Conservation (phyloP, 345 rosid genomes). For the Chamaenerion angustifolium region DNA sequence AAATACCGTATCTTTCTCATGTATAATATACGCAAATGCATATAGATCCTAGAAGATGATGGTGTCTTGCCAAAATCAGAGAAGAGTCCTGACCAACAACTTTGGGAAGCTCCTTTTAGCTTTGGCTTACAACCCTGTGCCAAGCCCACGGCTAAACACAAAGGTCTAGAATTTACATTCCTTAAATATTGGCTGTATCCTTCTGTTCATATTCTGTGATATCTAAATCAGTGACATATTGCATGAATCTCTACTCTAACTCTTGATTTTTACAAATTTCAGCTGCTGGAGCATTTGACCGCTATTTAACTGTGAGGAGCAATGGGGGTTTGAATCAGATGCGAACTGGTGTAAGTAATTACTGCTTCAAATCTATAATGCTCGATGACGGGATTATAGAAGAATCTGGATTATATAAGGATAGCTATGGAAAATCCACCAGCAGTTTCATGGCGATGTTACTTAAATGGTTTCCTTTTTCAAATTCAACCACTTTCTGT, state of each 20-base stretch:
- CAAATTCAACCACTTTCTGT: too few species aligned
- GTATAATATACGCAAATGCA: neutral
- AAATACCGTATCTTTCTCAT: neutral
- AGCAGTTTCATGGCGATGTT: too few species aligned
- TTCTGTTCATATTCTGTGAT: too few species aligned
- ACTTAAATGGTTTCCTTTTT: too few species aligned
- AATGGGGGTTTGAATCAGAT: slow-evolving; percentile 97
- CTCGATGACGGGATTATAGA: too few species aligned
- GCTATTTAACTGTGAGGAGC: slow-evolving; percentile 67
- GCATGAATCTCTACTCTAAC: too few species aligned
- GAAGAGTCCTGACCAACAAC: slow-evolving; percentile 26
- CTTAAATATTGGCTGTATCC: too few species aligned
- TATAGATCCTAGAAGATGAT: neutral
- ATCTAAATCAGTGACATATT: too few species aligned
- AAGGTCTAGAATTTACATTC: slow-evolving; percentile 26
- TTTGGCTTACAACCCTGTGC: slow-evolving; percentile 58
- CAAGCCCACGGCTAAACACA: slow-evolving; percentile 44
- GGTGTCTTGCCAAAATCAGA: neutral
- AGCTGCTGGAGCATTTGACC: slow-evolving; percentile 43
- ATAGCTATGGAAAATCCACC: too few species aligned
- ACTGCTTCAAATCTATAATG: neutral
- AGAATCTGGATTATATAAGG: too few species aligned
- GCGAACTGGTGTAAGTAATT: slow-evolving; percentile 88
- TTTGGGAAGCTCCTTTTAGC: slow-evolving; percentile 57
- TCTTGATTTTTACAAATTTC: slow-evolving; percentile 4